Percentiles rank a stretch among this genome's conserved stretches.
Conservation (phyloP, 1,284 basidiomycete species). For the Ceratobasidium sp. region DNA sequence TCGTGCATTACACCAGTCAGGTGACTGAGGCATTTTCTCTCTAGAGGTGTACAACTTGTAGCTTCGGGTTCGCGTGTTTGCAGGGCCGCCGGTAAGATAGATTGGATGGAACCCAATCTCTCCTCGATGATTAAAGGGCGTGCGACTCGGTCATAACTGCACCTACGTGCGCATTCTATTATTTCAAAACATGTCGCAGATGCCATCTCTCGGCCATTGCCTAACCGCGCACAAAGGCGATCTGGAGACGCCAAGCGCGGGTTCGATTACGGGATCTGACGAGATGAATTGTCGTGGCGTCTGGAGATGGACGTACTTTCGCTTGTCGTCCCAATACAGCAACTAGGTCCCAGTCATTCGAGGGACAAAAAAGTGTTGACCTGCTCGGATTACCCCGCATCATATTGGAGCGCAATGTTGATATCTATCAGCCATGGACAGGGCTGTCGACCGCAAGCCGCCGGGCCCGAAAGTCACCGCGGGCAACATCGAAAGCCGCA, state of each 20-base stretch:
- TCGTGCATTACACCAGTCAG: conserved; percentile 4
- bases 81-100: background rate
- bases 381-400: no score
- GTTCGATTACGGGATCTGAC: background rate
- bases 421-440: background rate
- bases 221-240: background rate
- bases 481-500: background rate
- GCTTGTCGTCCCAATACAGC: background rate
- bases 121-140: background rate
- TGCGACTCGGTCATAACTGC: background rate
- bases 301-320: background rate
- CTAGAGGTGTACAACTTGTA: background rate
- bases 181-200: background rate
- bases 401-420: background rate
- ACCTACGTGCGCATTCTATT: background rate
- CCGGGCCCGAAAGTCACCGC: background rate
- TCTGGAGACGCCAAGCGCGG: background rate
- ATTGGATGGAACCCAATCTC: background rate
- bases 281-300: background rate
- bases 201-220: background rate
- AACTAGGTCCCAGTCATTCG: background rate
- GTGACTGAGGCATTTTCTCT: background rate
- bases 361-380: background rate
- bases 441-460: conserved; percentile 5
- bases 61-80: conserved; percentile 17